These are phyloP conservation scores for Leccinum boreale DNA, from an alignment of 768 basidiomycete genomes.

Conservation along the genomic window DNA sequence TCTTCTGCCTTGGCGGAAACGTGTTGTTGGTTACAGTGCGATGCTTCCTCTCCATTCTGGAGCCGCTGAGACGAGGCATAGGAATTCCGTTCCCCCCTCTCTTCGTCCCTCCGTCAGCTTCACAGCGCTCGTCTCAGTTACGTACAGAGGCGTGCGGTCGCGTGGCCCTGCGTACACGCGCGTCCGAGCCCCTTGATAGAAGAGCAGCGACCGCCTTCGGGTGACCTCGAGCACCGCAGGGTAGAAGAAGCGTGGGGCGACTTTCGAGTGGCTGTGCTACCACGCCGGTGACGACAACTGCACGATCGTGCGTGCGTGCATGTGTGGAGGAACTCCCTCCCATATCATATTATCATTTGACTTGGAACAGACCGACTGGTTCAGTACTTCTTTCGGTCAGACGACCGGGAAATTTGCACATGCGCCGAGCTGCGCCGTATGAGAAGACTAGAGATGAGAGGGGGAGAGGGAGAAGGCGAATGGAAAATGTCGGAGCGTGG, in stretches of 20 bases:
- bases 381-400: conserved; percentile 2
- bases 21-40: conserved; percentile 16
- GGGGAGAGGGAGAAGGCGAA: neutral
- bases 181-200: conserved; percentile 13
- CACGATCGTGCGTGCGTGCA: neutral
- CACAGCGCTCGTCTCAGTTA: neutral
- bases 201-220: neutral
- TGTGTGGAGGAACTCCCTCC: neutral
- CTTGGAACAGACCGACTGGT: neutral
- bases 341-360: conserved; percentile 1
- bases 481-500: conserved; percentile 14
- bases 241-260: conserved; percentile 5
- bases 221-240: conserved; percentile 1
- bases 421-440: neutral
- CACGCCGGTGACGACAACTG: neutral
- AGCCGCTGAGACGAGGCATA: conserved; percentile 6
- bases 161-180: conserved; percentile 2
- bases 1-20: conserved; percentile 9
- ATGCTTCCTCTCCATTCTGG: conserved; percentile 15
- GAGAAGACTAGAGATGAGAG: neutral
- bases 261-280: neutral
- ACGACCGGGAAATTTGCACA: neutral
- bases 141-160: conserved; percentile 9
- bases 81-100: neutral
- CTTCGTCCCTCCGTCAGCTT: neutral